Evolutionary conservation across 2,329 filamentous ascomycete genomes (phyloP), one percentile per base, ranked within the genome.

Genomic region (Colletotrichum lini): DNA sequence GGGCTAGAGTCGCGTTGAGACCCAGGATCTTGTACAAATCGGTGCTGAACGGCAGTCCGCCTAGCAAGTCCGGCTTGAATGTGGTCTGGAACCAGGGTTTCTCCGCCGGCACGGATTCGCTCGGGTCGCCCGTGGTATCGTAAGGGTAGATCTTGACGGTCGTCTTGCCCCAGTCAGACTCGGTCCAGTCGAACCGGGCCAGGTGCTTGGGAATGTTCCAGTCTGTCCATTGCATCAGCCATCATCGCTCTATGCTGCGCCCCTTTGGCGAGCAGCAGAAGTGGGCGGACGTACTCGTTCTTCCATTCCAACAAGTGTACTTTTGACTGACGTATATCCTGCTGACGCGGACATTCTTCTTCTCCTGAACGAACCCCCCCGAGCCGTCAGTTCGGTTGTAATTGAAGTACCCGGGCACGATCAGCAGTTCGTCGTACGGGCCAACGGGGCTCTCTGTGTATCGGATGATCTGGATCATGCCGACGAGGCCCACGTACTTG

Each of bases 131-230:
- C 1, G 70, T 72, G 3, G 76, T 80, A 73, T 85, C 83, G 70
- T 84, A 77, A 6, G 85, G 85, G 74, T 80, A 85, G 40, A 88
- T 82, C 47, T 83, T 79, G 69, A 87, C 80, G 10, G 77, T 78
- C 18, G 79, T 80, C 21, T 80, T 77, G 44, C 79, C 80, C 70
- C 81, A 75, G 12, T 79, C 70, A 40, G 78, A 72, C 35, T 80
- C 75, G n/a, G 78, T 77, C 81, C 85, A 89, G 35, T 82, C 81
- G 75, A 89, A 89, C 23, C 79, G 79, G 50, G 87, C 87, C 23
- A 88, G 80, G 66, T 88, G 85, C 74, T 89, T 89, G 26, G 87
- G 86, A 42, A 87, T 84, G 74, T 87, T 88, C 86, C 86, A 89
- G 71, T 88, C 85, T 86, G 61, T 35, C 12, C 12, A 45, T 56